These are phyloP conservation scores for Cladosporium sp. DNA, from an alignment of 2,329 filamentous ascomycete genomes.

Conservation along the genomic window DNA sequence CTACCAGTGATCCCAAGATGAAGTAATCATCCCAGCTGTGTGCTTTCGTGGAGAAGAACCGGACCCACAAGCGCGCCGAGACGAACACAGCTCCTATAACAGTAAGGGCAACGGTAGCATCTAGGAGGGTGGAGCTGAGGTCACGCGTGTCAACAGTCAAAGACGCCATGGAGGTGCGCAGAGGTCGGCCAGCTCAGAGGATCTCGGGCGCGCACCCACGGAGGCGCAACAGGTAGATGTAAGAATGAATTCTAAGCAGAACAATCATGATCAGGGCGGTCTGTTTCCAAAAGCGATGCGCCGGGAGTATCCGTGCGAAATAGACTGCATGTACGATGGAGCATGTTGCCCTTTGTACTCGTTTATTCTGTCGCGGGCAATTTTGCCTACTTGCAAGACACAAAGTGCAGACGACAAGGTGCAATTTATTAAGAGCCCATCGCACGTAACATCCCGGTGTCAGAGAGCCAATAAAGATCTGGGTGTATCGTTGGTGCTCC, in stretches of 20 bases:
- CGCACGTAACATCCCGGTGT: not conserved
- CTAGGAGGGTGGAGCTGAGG: not conserved
- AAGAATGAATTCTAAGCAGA: not conserved
- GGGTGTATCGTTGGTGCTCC: not conserved
- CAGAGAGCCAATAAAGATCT: not conserved
- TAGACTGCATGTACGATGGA: not conserved
- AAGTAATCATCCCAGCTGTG: constrained; percentile 8
- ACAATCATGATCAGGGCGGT: not conserved
- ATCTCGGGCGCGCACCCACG: not conserved
- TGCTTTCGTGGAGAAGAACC: constrained; percentile 3
- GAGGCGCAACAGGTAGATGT: not conserved
- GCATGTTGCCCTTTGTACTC: not conserved
- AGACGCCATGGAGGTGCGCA: not conserved
- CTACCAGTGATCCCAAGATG: constrained; percentile 1
- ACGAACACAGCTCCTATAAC: constrained; percentile 6
- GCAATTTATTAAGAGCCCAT: not conserved
- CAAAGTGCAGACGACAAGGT: not conserved
- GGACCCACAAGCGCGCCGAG: not conserved
- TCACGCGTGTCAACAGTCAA: not conserved
- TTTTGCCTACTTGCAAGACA: not conserved
- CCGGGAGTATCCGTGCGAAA: not conserved
- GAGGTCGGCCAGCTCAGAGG: not conserved
- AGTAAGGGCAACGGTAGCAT: not conserved
- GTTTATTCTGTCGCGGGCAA: not conserved
- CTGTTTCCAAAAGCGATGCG: not conserved